Evolutionary conservation across 352 stramenopile genomes (phyloP).

Genomic region (Phytopythium kandeliae): DNA sequence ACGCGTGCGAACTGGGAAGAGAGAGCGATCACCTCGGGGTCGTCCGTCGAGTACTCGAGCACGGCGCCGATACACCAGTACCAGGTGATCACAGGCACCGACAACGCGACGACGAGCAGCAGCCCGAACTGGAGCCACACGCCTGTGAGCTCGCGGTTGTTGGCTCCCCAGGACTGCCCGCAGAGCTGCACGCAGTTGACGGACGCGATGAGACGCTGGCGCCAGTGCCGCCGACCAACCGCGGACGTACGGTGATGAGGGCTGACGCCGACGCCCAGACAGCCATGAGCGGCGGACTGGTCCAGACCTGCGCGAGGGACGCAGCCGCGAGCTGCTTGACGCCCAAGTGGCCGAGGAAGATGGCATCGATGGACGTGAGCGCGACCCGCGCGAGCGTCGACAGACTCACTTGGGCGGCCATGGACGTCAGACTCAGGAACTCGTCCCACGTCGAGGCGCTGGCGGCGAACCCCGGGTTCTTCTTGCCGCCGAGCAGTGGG

Average conservation of each 20-base stretch:
- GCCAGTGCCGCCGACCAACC: background rate
- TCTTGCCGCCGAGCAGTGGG: slow-evolving; percentile 26
- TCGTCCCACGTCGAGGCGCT: slow-evolving; percentile 37
- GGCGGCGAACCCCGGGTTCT: slow-evolving; percentile 9
- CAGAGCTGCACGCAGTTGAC: slow-evolving; percentile 28
- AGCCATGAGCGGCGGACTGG: slow-evolving; percentile 50
- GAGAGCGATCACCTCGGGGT: slow-evolving; percentile 46
- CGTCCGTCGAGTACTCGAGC: slow-evolving; percentile 59
- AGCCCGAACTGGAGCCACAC: slow-evolving; percentile 71
- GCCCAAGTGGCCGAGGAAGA: slow-evolving; percentile 79
- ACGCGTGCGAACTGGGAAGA: slow-evolving; percentile 57
- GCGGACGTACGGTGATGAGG: slow-evolving; percentile 45
- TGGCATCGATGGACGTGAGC: slow-evolving; percentile 63
- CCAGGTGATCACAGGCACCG: slow-evolving; percentile 53
- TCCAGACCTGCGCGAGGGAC: slow-evolving; percentile 71
- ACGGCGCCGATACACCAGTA: slow-evolving; percentile 63
- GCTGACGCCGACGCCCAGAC: slow-evolving; percentile 57
- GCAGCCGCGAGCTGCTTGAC: slow-evolving; percentile 58
- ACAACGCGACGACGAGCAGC: slow-evolving; percentile 46
- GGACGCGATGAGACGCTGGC: background rate
- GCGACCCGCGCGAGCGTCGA: slow-evolving; percentile 52
- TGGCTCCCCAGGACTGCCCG: slow-evolving; percentile 64
- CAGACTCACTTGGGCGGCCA: slow-evolving; percentile 63
- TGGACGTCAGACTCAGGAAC: slow-evolving; percentile 48
- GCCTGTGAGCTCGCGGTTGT: slow-evolving; percentile 61